Evolutionary conservation across 805 yeast genomes (phyloP).

Genomic region (Citeromyces matritensis): DNA sequence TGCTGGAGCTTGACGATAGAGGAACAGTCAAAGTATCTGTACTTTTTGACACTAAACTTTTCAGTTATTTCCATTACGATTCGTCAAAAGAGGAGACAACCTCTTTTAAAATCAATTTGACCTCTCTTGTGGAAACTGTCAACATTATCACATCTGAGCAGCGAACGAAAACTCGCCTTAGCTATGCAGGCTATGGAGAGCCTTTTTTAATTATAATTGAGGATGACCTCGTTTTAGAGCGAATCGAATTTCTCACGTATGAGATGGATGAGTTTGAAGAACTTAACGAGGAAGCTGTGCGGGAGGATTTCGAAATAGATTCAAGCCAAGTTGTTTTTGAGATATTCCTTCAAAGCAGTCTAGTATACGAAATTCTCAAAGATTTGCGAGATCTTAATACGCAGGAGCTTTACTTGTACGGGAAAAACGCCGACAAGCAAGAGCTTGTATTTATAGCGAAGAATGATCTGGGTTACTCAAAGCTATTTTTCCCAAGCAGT

Average conservation of each 20-base stretch:
- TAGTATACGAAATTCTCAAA: conserved; percentile 34
- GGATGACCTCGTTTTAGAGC: conserved; percentile 37
- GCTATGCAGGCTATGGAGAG: conserved; percentile 28
- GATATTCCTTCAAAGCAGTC: conserved; percentile 34
- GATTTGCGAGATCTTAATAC: conserved; percentile 43
- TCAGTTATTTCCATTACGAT: conserved; percentile 15
- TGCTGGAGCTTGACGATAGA: conserved; percentile 30
- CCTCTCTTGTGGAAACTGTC: conserved; percentile 33
- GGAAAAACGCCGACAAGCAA: conserved; percentile 14
- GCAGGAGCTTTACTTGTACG: conserved; percentile 31
- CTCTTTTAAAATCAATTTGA: conserved; percentile 26
- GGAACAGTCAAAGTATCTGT: conserved; percentile 23
- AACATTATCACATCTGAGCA: conserved; percentile 20
- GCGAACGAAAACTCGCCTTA: conserved; percentile 1
- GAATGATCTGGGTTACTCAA: conserved; percentile 63
- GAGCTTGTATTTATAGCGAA: conserved; percentile 44
- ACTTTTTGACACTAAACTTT: conserved; percentile 19
- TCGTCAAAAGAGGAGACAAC: conserved; percentile 6
- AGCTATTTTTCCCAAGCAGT: conserved; percentile 50
- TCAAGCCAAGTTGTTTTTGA: conserved; percentile 25
- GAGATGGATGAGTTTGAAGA: conserved; percentile 7
- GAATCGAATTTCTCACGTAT: conserved; percentile 39
- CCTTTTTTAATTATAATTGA: conserved; percentile 40
- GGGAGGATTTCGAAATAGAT: conserved; percentile 18
- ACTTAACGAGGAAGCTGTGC: conserved; percentile 9